Evolutionary conservation across 1,284 basidiomycete genomes (phyloP).

Genomic region (Cryptococcus sp.): DNA sequence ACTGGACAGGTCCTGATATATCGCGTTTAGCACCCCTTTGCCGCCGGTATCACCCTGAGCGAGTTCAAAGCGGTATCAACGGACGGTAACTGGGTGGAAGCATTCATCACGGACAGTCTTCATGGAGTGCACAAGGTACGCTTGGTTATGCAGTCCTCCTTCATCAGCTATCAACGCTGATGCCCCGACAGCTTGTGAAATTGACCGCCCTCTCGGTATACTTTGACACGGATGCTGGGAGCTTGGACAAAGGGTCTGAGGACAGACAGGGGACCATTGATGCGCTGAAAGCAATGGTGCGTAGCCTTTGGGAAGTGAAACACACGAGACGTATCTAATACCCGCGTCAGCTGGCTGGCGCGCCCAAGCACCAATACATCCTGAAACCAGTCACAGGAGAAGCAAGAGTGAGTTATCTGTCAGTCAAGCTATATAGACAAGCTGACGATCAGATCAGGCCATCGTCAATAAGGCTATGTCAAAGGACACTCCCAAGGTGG

Average conservation of each 20-base stretch:
- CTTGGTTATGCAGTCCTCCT: constrained; percentile 1
- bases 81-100: constrained; percentile 86
- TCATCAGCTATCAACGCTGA: background rate
- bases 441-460: constrained; percentile 58
- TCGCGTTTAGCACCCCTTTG: constrained; percentile 78
- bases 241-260: constrained; percentile 66
- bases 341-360: constrained; percentile 63
- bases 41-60: constrained; percentile 87
- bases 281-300: constrained; percentile 75
- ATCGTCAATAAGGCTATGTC: constrained; percentile 79
- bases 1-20: background rate
- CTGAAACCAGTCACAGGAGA: constrained; percentile 95
- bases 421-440: constrained; percentile 1
- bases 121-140: constrained; percentile 86
- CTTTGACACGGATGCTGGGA: constrained; percentile 90
- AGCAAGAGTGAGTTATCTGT: constrained; percentile 66
- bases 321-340: background rate
- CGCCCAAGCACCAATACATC: constrained; percentile 84
- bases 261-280: constrained; percentile 66
- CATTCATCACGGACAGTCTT: constrained; percentile 88
- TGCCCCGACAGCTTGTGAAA: constrained; percentile 67
- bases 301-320: constrained; percentile 16
- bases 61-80: constrained; percentile 94
- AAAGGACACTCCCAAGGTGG: constrained; percentile 76
- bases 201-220: constrained; percentile 88